Evolutionary conservation across 805 yeast species (phyloP), one percentile per base, ranked within the genome.

Genomic region (Geotrichum ghanense): DNA sequence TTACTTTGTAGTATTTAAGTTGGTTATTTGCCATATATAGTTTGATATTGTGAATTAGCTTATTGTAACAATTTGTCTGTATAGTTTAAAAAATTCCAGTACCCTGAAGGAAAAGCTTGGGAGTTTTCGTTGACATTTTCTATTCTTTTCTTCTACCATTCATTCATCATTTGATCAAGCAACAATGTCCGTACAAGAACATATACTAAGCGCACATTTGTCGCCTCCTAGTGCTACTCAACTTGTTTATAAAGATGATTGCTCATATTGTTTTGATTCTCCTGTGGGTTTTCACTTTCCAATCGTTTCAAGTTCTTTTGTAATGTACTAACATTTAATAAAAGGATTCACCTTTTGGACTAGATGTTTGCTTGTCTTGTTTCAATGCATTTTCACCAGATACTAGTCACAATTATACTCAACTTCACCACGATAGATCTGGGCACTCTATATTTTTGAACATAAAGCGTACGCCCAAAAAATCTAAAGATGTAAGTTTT

Each of bases 191-290:
- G 37, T 31, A 5, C 37, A 31, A 31, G 37, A 31, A n/a, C 37
- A 31, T 31, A 31, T 31, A n/a, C 14, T 31, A 12, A 4, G 19
- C 14, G 37, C 37, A 31, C 12, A 40, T 21, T 34, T 55, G 35
- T 42, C 44, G 37, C 57, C 58, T 10, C 57, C 58, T 2, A 20
- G 34, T 12, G 6, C 45, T 4, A 24, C 41, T 19, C 50, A 52
- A 21, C 67, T 71, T 2, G 76, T 89, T 16, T 80, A 78, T 57
- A 89, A 86, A 59, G 97, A 90, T 66, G 96, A 88, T 53, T 89
- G 97, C 60, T 83, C 83, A 67, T 90, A 76, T 64, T 82, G 89
- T 45, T 90, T 83, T 58, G 90, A 80, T 50, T 78, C 85, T 0
- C 75, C 85, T 3, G 69, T 63, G 48, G 20, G 64, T 65, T 20